Evolutionary conservation across 306 rosid genomes (phyloP).

Genomic region (Malus asiatica): DNA sequence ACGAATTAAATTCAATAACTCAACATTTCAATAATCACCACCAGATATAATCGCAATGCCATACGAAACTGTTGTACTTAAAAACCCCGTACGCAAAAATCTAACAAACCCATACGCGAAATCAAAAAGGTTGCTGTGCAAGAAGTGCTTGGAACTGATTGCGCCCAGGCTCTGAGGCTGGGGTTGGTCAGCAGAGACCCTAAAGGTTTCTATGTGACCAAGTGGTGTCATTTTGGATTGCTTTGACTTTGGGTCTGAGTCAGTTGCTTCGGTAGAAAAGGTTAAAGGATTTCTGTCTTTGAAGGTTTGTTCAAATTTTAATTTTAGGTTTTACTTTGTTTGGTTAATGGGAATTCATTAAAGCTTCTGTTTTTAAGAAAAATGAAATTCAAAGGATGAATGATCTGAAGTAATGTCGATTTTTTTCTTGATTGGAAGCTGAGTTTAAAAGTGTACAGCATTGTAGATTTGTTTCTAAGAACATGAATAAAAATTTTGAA

Average conservation of each 20-base stretch:
- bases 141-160: slow-evolving; percentile 43
- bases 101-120: slow-evolving; percentile 35
- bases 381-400: too few species aligned
- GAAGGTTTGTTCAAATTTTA: slow-evolving; percentile 24
- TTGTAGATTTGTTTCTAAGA: too few species aligned
- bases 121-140: slow-evolving; percentile 49
- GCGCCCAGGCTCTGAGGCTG: slow-evolving; percentile 37
- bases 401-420: too few species aligned
- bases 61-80: background rate
- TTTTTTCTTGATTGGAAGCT: too few species aligned
- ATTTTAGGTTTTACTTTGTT: slow-evolving; percentile 4
- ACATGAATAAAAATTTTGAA: too few species aligned
- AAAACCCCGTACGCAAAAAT: background rate
- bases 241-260: slow-evolving; percentile 29
- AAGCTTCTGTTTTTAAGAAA: background rate
- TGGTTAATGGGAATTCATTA: background rate
- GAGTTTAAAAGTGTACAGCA: too few species aligned
- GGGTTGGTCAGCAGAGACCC: slow-evolving; percentile 39
- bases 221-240: slow-evolving; percentile 62
- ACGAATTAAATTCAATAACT: too few species aligned
- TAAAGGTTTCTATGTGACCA: slow-evolving; percentile 23
- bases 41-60: background rate
- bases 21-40: background rate
- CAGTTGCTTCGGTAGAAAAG: slow-evolving; percentile 20
- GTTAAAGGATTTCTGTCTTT: slow-evolving; percentile 49